Evolutionary conservation across 2,329 filamentous ascomycete genomes (phyloP).

Genomic region (Sclerotinia trifoliorum): DNA sequence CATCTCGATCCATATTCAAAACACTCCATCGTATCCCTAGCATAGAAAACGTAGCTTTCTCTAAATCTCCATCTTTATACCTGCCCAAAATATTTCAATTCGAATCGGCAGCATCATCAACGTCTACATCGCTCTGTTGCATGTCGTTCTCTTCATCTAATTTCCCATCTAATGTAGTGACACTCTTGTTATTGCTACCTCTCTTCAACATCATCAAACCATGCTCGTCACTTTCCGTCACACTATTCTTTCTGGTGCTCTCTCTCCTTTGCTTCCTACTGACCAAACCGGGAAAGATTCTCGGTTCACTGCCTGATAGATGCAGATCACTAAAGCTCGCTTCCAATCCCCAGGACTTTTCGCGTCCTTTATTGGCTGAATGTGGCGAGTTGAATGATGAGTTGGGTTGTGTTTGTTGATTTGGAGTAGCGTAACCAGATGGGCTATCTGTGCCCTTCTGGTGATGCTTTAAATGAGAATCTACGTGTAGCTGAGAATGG

Average conservation of each 20-base stretch:
- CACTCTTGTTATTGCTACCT: neutral
- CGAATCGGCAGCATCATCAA: slow-evolving; percentile 12
- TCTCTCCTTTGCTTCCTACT: slow-evolving; percentile 39
- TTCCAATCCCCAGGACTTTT: slow-evolving; percentile 44
- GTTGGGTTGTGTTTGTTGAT: slow-evolving; percentile 16
- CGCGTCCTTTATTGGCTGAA: slow-evolving; percentile 35
- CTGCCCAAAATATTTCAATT: neutral
- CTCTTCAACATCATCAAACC: slow-evolving; percentile 18
- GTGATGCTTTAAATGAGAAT: slow-evolving; percentile 23
- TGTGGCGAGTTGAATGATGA: slow-evolving; percentile 27
- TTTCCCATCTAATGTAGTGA: slow-evolving; percentile 11
- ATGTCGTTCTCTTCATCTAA: slow-evolving; percentile 9
- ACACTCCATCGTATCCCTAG: neutral
- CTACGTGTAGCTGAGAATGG: slow-evolving; percentile 32
- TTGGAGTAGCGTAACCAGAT: slow-evolving; percentile 24
- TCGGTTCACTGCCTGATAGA: slow-evolving; percentile 61
- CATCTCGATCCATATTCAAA: neutral
- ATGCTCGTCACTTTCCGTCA: slow-evolving; percentile 34
- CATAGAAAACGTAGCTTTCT: neutral
- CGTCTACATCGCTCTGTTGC: slow-evolving; percentile 2
- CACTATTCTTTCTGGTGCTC: slow-evolving; percentile 34
- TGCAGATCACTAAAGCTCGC: slow-evolving; percentile 45
- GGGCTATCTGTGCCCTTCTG: slow-evolving; percentile 26
- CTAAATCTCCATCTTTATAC: neutral
- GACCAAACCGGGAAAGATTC: slow-evolving; percentile 71